Percentiles rank a stretch among this genome's conserved stretches.
phyloP scores from a whole-genome alignment of 2,329 filamentous ascomycete species.

The Claviceps monticola region DNA sequence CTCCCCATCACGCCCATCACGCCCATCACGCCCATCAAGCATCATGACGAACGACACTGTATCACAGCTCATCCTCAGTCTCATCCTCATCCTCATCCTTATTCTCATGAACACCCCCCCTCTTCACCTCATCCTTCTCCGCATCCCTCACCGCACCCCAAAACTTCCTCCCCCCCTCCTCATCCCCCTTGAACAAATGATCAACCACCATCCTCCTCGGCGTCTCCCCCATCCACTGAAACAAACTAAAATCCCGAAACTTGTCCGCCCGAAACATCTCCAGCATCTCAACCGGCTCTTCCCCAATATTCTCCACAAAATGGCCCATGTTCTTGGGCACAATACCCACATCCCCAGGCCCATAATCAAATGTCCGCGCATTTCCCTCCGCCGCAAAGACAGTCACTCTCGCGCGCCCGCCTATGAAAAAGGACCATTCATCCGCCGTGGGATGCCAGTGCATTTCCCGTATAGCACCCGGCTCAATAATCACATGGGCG shows the following conservation, averaged over 20 bases:
- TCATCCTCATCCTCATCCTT: too few species aligned
- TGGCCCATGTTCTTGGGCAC: conserved; percentile 67
- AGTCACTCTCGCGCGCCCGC: conserved; percentile 57
- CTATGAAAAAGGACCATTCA: conserved; percentile 71
- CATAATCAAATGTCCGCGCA: conserved; percentile 64
- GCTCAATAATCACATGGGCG: conserved; percentile 56
- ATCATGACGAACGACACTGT: too few species aligned
- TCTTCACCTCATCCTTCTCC: conserved; percentile 39
- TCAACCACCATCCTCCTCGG: conserved; percentile 52
- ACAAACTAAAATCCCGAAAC: conserved; percentile 60
- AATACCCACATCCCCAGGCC: conserved; percentile 61
- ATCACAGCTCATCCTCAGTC: too few species aligned
- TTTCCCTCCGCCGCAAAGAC: conserved; percentile 57
- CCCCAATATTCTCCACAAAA: conserved; percentile 71
- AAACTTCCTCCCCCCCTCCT: conserved; percentile 47
- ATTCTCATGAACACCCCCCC: too few species aligned
- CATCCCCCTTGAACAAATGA: conserved; percentile 49
- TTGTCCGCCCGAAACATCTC: conserved; percentile 61
- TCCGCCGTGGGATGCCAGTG: conserved; percentile 73
- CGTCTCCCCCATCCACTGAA: conserved; percentile 64
- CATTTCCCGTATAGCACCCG: conserved; percentile 62
- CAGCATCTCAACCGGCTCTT: conserved; percentile 60
- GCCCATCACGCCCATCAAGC: too few species aligned
- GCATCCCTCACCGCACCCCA: conserved; percentile 46
- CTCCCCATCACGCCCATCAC: too few species aligned